Conservation (phyloP, 2,329 filamentous ascomycete genomes). For the Colletotrichum ledebouriae region DNA sequence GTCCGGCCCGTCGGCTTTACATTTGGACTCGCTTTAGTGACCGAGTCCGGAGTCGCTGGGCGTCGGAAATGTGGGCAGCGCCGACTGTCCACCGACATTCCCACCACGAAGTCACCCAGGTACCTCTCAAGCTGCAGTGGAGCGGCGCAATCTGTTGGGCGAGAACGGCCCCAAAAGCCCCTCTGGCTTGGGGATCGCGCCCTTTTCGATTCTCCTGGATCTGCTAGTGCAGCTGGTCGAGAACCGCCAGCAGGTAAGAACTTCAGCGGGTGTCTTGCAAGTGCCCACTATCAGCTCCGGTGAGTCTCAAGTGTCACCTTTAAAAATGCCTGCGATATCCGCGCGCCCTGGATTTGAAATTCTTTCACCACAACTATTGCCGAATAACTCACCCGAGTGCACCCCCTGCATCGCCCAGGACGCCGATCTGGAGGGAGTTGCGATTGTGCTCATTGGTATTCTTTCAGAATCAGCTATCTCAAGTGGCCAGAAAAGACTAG, state of each 20-base stretch:
- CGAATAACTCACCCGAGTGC: not conserved
- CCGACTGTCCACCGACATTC: constrained; percentile 18
- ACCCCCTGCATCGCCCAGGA: not conserved
- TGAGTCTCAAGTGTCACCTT: not conserved
- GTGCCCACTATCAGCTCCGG: constrained; percentile 32
- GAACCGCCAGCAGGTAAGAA: constrained; percentile 10
- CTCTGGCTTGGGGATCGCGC: constrained; percentile 22
- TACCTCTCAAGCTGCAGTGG: constrained; percentile 22
- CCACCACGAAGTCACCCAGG: constrained; percentile 10
- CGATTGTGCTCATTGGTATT: not conserved
- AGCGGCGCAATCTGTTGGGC: constrained; percentile 30
- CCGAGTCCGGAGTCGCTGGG: constrained; percentile 31
- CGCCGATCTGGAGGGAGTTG: not conserved
- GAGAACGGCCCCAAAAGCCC: constrained; percentile 25
- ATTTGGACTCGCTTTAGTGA: constrained; percentile 19
- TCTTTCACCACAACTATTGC: constrained; percentile 15
- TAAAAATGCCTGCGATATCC: constrained; percentile 28
- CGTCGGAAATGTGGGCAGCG: constrained; percentile 34
- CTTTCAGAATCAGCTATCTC: not conserved
- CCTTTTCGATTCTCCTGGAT: constrained; percentile 18
- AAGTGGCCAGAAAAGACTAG: constrained; percentile 57
- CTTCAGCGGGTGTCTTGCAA: constrained; percentile 4
- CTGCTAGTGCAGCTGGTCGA: constrained; percentile 31
- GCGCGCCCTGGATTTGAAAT: constrained; percentile 17
- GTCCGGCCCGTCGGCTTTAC: not conserved